Conservation (phyloP, 139 green algal genomes). For the Chlamydomonas eustigma region DNA sequence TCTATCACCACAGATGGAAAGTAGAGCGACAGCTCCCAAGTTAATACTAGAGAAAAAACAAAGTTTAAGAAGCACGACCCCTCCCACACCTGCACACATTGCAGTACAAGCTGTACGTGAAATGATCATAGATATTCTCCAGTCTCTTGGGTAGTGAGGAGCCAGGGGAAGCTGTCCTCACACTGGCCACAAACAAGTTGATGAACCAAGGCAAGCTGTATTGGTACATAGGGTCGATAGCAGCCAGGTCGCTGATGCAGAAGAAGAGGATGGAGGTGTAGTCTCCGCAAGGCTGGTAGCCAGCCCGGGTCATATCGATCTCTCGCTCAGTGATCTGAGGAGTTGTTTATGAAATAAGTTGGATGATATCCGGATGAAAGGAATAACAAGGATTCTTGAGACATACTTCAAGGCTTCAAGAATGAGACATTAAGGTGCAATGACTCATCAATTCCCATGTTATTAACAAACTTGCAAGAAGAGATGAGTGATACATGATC, state of each 20-base stretch:
- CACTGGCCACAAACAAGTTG: slow-evolving; percentile 57
- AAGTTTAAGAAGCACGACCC: background rate
- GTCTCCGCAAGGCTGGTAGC: slow-evolving; percentile 66
- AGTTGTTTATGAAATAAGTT: no score
- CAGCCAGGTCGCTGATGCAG: slow-evolving; percentile 58
- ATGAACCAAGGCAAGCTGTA: slow-evolving; percentile 75
- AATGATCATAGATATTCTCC: slow-evolving; percentile 67
- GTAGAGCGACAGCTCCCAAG: no score
- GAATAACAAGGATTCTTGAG: no score
- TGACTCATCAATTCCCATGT: no score
- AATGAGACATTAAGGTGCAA: no score
- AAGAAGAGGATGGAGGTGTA: slow-evolving; percentile 78
- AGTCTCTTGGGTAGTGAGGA: slow-evolving; percentile 48
- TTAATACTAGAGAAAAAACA: no score
- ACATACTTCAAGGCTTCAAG: no score
- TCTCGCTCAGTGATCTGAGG: slow-evolving; percentile 49
- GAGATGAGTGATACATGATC: no score
- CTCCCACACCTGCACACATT: slow-evolving; percentile 52
- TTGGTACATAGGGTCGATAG: slow-evolving; percentile 79
- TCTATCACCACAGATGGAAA: no score
- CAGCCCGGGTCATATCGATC: slow-evolving; percentile 60
- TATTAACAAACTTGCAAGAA: no score
- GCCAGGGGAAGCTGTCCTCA: slow-evolving; percentile 40
- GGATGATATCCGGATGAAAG: no score
- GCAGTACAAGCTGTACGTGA: slow-evolving; percentile 69